Evolutionary conservation across 1,284 basidiomycete species (phyloP).

Genomic region (Leccinum colubrinum): DNA sequence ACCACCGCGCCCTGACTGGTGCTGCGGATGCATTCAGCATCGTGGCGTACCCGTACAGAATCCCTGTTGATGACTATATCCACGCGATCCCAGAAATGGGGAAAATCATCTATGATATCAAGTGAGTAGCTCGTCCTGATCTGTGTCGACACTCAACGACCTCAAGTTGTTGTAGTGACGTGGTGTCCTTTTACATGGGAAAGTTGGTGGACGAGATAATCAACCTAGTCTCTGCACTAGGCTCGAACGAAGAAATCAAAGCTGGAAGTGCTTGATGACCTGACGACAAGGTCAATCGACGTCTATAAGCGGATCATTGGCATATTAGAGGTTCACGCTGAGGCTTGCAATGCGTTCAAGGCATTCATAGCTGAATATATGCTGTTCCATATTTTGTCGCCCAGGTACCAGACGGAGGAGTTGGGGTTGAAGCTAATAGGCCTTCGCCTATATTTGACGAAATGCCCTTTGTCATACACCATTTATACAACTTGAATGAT

Average conservation of each 20-base stretch:
- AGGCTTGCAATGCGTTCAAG: neutral
- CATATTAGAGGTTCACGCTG: neutral
- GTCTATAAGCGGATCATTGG: neutral
- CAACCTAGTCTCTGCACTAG: neutral
- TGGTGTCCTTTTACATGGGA: neutral
- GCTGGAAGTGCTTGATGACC: neutral
- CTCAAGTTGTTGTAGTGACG: neutral
- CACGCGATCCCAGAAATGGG: neutral
- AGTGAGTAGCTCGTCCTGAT: neutral
- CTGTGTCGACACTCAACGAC: neutral
- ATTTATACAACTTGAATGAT: no score
- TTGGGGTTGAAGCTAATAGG: neutral
- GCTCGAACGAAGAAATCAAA: neutral
- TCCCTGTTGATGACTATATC: constrained; percentile 10
- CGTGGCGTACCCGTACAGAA: no score
- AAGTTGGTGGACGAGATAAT: neutral
- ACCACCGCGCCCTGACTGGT: no score
- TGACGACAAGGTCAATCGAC: neutral
- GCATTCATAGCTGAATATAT: neutral
- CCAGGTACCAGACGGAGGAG: neutral
- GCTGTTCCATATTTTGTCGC: neutral
- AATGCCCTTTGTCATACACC: no score
- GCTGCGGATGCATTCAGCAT: no score
- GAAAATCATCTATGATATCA: neutral
- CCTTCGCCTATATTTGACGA: no score